Evolutionary conservation across 202 grass and related monocot genomes (phyloP).

Genomic region (Brachypodium distachyon): DNA sequence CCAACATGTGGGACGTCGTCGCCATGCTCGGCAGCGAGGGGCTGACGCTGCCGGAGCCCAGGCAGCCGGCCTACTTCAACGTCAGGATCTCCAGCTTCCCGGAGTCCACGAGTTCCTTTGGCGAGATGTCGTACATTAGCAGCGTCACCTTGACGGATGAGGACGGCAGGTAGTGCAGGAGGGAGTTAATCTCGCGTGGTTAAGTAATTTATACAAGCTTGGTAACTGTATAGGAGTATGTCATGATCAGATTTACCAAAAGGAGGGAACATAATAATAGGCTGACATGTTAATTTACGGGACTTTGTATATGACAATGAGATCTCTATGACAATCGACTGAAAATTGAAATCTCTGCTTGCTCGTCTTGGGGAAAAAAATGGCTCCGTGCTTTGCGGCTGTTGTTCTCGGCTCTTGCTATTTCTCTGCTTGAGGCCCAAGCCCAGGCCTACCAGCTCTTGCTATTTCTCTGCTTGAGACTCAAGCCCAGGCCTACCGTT

Average conservation of each 20-base stretch:
- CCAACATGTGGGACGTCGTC: conserved; percentile 46
- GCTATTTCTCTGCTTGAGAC: too few relatives aligned
- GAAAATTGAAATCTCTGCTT: too few relatives aligned
- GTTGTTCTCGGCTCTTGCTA: too few relatives aligned
- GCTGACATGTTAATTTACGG: conserved; percentile 9
- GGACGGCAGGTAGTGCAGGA: conserved; percentile 20
- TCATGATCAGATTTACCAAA: background rate
- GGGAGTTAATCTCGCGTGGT: background rate
- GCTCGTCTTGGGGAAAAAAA: too few relatives aligned
- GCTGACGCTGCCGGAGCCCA: conserved; percentile 24
- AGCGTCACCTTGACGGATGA: conserved; percentile 12
- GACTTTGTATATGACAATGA: too few relatives aligned
- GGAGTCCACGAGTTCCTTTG: background rate
- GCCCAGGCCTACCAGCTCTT: too few relatives aligned
- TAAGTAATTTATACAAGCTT: background rate
- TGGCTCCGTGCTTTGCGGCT: too few relatives aligned
- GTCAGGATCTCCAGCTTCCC: conserved; percentile 21
- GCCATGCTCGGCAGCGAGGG: conserved; percentile 49
- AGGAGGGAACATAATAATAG: background rate
- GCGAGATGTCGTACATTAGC: conserved; percentile 15
- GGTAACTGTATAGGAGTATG: background rate
- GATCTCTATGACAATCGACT: too few relatives aligned
- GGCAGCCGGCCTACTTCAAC: conserved; percentile 43
- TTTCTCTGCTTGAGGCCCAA: too few relatives aligned
- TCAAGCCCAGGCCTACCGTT: too few relatives aligned